phyloP scores from a whole-genome alignment of 768 basidiomycete genomes.

The Hericium rajendrae region DNA sequence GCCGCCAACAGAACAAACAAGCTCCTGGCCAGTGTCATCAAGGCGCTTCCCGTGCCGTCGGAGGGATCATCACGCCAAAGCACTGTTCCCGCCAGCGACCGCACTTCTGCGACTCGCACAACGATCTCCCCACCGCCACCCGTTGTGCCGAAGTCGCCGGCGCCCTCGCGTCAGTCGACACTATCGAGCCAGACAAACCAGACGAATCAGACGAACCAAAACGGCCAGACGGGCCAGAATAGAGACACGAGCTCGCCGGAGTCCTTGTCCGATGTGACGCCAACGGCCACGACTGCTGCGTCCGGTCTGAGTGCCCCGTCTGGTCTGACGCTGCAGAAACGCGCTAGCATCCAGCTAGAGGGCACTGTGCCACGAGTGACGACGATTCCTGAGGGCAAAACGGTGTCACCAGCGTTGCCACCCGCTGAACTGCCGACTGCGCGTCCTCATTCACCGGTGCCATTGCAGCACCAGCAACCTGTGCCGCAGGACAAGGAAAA shows the following conservation, averaged over 20 bases:
- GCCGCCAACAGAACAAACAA: conserved; percentile 85
- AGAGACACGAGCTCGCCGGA: conserved; percentile 43
- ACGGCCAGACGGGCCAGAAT: not conserved
- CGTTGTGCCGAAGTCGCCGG: conserved; percentile 24
- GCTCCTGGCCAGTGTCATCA: conserved; percentile 75
- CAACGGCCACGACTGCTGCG: conserved; percentile 12
- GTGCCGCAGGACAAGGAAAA: not conserved
- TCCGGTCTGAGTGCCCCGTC: conserved; percentile 2
- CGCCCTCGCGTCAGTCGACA: conserved; percentile 42
- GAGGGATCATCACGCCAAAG: conserved; percentile 32
- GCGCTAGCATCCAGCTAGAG: conserved; percentile 2
- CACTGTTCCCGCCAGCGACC: conserved; percentile 13
- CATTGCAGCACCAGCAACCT: not conserved
- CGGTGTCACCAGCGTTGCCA: not conserved
- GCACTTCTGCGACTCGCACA: conserved; percentile 20
- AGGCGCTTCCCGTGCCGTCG: conserved; percentile 67
- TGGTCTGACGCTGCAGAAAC: conserved; percentile 14
- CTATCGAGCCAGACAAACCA: conserved; percentile 18
- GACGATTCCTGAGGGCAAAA: conserved; percentile 2
- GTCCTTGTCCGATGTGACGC: conserved; percentile 24
- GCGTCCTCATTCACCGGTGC: not conserved
- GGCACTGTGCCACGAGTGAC: not conserved
- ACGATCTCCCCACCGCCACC: conserved; percentile 49
- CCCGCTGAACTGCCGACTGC: not conserved
- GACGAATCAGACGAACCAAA: not conserved